These are phyloP conservation scores for Mucor piriformis DNA, from an alignment of 371 early-diverging fungal species.

Conservation along the genomic window DNA sequence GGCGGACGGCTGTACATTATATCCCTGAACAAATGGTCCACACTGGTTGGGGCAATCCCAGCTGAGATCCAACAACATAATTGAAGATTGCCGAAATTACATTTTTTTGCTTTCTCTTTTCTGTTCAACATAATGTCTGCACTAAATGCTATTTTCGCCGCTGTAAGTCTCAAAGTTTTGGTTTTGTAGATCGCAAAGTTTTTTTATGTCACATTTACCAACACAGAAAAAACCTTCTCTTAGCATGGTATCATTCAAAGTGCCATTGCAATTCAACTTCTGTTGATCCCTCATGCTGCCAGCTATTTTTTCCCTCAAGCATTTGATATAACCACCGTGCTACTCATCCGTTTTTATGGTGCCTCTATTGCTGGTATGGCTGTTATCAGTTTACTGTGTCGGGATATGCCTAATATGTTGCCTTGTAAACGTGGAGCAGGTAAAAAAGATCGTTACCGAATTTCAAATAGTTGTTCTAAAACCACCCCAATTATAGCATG, in stretches of 20 bases:
- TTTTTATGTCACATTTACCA: no score
- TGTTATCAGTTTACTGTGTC: slow-evolving; percentile 31
- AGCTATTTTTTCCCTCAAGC: slow-evolving; percentile 13
- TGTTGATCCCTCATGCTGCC: slow-evolving; percentile 29
- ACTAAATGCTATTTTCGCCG: slow-evolving; percentile 24
- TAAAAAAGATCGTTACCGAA: slow-evolving; percentile 9
- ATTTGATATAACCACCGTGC: slow-evolving; percentile 21
- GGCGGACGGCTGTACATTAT: no score
- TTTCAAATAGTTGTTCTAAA: not conserved
- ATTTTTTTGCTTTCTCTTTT: not conserved
- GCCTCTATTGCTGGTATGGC: slow-evolving; percentile 32
- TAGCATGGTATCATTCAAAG: slow-evolving; percentile 41
- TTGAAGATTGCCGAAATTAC: not conserved
- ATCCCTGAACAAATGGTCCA: slow-evolving; percentile 1
- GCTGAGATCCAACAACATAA: no score
- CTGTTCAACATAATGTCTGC: slow-evolving; percentile 15
- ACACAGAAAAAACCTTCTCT: no score
- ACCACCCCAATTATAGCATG: slow-evolving; percentile 18
- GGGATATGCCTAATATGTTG: slow-evolving; percentile 44
- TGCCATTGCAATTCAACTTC: slow-evolving; percentile 23
- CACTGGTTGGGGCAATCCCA: no score
- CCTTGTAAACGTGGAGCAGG: slow-evolving; percentile 52
- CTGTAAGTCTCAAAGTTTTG: slow-evolving; percentile 11
- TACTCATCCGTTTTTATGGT: slow-evolving; percentile 35
- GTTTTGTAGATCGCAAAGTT: no score